Evolutionary conservation across 228 moss, liverwort and hornwort genomes (phyloP).

Genomic region (Sphagnum fallax): DNA sequence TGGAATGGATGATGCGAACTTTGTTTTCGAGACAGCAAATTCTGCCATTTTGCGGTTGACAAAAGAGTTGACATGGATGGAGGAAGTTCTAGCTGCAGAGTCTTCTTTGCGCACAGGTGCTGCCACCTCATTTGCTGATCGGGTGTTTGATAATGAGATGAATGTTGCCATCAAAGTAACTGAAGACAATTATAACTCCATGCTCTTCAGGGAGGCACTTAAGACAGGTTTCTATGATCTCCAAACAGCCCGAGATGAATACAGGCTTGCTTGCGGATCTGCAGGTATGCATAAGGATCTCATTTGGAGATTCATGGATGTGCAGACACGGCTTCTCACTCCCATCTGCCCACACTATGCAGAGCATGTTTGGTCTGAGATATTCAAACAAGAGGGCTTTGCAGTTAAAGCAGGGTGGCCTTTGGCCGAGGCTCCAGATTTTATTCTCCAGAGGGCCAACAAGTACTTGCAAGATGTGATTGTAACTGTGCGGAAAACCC

Average conservation of each 20-base stretch:
- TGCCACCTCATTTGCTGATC: conserved; percentile 62
- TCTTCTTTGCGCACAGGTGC: conserved; percentile 44
- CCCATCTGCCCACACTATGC: conserved; percentile 94
- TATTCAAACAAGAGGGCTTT: conserved; percentile 57
- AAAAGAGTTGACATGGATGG: conserved; percentile 97
- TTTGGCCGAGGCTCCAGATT: conserved; percentile 19
- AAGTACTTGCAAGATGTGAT: conserved; percentile 81
- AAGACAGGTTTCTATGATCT: conserved; percentile 94
- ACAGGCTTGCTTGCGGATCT: conserved; percentile 66
- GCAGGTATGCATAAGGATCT: conserved; percentile 84
- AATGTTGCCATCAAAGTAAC: conserved; percentile 82
- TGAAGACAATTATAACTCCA: conserved; percentile 55
- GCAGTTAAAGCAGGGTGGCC: conserved; percentile 78
- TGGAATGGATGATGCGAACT: conserved; percentile 97
- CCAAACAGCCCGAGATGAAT: conserved; percentile 67
- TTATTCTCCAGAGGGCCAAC: conserved; percentile 71
- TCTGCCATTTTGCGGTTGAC: conserved; percentile 93
- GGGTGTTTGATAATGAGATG: conserved; percentile 82
- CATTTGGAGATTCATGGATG: conserved; percentile 54
- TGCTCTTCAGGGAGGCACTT: conserved; percentile 84
- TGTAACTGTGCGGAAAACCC: conserved; percentile 59
- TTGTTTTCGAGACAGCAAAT: conserved; percentile 92
- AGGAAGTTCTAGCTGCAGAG: conserved; percentile 69
- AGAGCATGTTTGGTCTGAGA: conserved; percentile 71
- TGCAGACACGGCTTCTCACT: conserved; percentile 78